Evolutionary conservation across 176 grass and related monocot genomes (phyloP), one percentile per base, ranked within the genome.

Genomic region (Lolium multiflorum): DNA sequence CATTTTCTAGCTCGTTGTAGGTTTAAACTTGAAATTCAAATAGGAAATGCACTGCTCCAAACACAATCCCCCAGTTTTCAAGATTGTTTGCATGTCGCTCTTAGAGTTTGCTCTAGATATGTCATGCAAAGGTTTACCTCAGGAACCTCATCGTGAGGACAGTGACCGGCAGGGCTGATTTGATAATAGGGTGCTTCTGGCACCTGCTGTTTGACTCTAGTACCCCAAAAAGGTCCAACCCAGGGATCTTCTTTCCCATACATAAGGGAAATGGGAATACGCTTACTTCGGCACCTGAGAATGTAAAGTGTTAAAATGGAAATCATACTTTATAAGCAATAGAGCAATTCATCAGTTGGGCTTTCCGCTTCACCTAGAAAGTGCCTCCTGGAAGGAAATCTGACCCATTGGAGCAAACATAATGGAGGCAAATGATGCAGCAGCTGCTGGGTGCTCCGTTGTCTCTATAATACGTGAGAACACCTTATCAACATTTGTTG

Each of bases 191-290:
- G 94, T 71, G 88, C 92, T 81, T 91, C 88, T 9, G 94, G 94
- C 25, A 98, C 88, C 71, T 96, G 93, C 21, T 76, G 83, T 84
- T 99, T 99, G 17, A 96, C 88, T 88, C 92, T 92, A 76, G 91
- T 82, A 57, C 90, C 94, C 94, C 94, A 99, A 80, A 96, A 82
- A 28, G 97, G 97, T 82, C 65, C 88, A 83, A 99, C 94, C 97
- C 97, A 99, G 28, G 97, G 94, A 26, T 99, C 97, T 85, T 99
- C 97, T 91, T 85, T 99, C 65, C 97, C 97, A 87, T 99, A 99
- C 92, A 99, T 91, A 54, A 99, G 90, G 52, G 94, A 99, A 74
- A 98, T 91, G 11, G 94, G 97, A 84, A 92, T 79, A 6, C 70
- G 76, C 84, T 92, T 82, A 35, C 20, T 88, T 90, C 87, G 82